Evolutionary conservation across 306 rosid species (phyloP).

Genomic region (Cyamopsis tetragonoloba): DNA sequence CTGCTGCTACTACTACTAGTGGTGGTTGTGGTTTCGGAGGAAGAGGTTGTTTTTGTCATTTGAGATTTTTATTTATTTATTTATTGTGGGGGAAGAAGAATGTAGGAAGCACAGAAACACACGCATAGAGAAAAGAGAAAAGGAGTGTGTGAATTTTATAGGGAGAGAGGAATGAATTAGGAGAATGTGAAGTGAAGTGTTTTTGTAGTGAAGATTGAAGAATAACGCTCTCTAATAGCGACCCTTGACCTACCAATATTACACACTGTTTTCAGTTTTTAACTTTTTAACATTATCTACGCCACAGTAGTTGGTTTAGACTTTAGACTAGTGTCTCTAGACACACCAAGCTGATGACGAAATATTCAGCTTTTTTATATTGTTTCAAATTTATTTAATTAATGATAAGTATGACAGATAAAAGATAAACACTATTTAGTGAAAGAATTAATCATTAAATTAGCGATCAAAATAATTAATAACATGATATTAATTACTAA

Average conservation of each 20-base stretch:
- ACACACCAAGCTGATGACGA: too few species aligned
- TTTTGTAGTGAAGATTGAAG: constrained; percentile 33
- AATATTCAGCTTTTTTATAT: too few species aligned
- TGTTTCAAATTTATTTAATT: too few species aligned
- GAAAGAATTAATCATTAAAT: too few species aligned
- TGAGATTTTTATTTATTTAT: constrained; percentile 15
- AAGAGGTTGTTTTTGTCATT: constrained; percentile 33
- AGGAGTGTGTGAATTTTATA: background rate
- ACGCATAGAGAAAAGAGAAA: background rate
- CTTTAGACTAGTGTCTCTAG: too few species aligned
- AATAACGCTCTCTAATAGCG: constrained; percentile 50
- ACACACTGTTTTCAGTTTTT: background rate
- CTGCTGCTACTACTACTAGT: background rate
- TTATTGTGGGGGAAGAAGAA: background rate
- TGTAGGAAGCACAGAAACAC: background rate
- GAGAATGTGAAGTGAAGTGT: constrained; percentile 14
- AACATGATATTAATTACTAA: too few species aligned
- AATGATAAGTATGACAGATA: too few species aligned
- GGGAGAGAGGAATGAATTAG: background rate
- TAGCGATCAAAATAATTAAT: too few species aligned
- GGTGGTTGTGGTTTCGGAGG: constrained; percentile 33
- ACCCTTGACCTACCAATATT: constrained; percentile 44
- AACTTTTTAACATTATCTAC: background rate
- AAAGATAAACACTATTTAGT: too few species aligned
- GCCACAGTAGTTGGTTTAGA: too few species aligned